Conservation (phyloP, 495 filamentous ascomycete species). For the Hypoxylon fragiforme region DNA sequence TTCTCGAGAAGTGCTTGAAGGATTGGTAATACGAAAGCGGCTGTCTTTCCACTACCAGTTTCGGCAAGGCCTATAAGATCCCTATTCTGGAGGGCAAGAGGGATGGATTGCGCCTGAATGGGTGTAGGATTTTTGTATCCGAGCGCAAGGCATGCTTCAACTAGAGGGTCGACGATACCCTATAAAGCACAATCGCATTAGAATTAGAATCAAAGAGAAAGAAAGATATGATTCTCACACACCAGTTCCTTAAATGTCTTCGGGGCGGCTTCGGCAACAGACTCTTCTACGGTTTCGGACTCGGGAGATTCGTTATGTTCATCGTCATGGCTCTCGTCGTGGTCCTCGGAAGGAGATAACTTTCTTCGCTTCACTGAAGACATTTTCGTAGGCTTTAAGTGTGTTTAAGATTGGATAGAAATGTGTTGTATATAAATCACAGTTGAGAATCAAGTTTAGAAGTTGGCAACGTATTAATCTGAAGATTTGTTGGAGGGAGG, state of each 20-base stretch:
- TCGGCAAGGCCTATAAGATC: constrained; percentile 94
- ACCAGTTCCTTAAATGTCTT: constrained; percentile 81
- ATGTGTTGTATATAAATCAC: background rate
- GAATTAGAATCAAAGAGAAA: background rate
- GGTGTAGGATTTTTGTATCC: constrained; percentile 84
- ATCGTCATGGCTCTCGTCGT: too few species aligned
- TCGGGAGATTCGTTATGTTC: constrained; percentile 21
- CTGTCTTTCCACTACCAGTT: constrained; percentile 91
- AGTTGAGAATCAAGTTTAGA: too few species aligned
- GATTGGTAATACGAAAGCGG: constrained; percentile 87
- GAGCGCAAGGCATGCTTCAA: constrained; percentile 78
- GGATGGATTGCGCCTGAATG: constrained; percentile 77
- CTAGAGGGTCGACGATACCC: constrained; percentile 84
- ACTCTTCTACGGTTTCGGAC: constrained; percentile 23
- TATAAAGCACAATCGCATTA: constrained; percentile 21
- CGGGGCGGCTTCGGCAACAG: constrained; percentile 33
- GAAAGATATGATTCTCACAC: constrained; percentile 11
- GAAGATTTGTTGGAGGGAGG: background rate
- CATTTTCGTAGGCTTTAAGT: constrained; percentile 5
- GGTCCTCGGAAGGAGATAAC: constrained; percentile 10
- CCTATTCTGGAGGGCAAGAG: constrained; percentile 75
- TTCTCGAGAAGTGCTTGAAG: constrained; percentile 84
- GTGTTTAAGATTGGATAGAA: background rate
- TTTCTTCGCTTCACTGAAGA: constrained; percentile 33
- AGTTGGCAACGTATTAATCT: too few species aligned